These are phyloP conservation scores for Cladosporium sp. DNA, from an alignment of 2,329 filamentous ascomycete species.

Conservation along the genomic window DNA sequence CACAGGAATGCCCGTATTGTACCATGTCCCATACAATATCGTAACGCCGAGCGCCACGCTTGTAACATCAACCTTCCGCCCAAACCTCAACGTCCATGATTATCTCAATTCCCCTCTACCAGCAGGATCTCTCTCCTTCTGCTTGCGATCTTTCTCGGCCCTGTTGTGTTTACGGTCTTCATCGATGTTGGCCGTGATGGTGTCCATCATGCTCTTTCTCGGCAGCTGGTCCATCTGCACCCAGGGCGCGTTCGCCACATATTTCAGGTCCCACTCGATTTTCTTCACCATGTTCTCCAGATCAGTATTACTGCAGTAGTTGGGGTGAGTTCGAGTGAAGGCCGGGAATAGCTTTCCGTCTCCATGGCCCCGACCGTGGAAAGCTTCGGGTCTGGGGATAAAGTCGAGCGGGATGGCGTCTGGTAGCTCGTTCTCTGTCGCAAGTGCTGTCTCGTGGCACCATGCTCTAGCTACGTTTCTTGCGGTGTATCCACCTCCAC, in stretches of 20 bases:
- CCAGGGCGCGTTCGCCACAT: constrained; percentile 79
- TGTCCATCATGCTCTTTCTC: constrained; percentile 15
- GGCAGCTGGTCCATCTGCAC: constrained; percentile 22
- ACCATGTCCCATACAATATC: not conserved
- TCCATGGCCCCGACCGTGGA: constrained; percentile 71
- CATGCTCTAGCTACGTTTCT: constrained; percentile 92
- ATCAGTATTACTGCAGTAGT: constrained; percentile 74
- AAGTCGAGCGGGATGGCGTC: constrained; percentile 71
- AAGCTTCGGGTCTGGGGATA: constrained; percentile 82
- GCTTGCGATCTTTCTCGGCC: constrained; percentile 47
- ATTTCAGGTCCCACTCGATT: constrained; percentile 81
- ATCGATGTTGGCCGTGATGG: constrained; percentile 65
- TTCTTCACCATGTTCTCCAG: constrained; percentile 72
- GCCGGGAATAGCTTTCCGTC: constrained; percentile 76
- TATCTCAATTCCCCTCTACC: constrained; percentile 45
- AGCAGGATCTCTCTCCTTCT: constrained; percentile 49
- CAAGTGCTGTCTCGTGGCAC: constrained; percentile 92
- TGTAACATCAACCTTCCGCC: not conserved
- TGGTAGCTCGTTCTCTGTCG: constrained; percentile 71
- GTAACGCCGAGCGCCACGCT: constrained; percentile 18
- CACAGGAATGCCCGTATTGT: not conserved
- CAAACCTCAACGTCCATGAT: not conserved
- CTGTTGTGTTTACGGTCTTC: constrained; percentile 53
- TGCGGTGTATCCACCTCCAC: constrained; percentile 92
- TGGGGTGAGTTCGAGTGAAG: constrained; percentile 60